A percentile compares a stretch with the other conserved stretches of the same genome.
phyloP scores from a whole-genome alignment of 305 asterid species.

The Salvia sclarea region DNA sequence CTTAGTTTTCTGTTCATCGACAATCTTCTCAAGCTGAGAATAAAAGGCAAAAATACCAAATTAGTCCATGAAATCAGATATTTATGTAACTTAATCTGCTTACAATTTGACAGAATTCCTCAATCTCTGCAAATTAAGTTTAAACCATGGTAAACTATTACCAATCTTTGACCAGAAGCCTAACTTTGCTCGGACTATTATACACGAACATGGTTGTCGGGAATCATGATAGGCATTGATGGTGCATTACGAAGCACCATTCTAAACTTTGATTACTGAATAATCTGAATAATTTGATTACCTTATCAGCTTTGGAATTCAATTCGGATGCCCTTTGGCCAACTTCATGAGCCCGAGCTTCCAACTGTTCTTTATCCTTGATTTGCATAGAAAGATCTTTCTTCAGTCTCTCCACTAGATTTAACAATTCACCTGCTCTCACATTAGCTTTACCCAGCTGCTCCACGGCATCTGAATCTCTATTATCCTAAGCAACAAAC shows the following conservation, averaged over 20 bases:
- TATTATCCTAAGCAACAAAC: constrained; percentile 30
- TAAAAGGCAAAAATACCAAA: background rate
- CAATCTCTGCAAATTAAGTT: background rate
- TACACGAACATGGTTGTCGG: background rate
- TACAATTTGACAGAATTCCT: background rate
- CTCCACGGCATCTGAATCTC: constrained; percentile 45
- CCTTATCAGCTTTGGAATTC: constrained; percentile 46
- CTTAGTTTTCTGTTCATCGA: constrained; percentile 59
- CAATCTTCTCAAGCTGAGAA: constrained; percentile 61
- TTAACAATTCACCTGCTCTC: constrained; percentile 54
- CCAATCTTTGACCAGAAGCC: background rate
- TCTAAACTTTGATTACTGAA: background rate
- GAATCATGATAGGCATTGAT: background rate
- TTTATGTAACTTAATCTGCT: background rate
- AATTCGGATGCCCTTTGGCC: constrained; percentile 47
- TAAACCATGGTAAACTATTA: background rate
- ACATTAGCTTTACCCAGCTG: constrained; percentile 53
- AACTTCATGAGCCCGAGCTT: constrained; percentile 47
- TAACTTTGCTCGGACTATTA: too few species aligned
- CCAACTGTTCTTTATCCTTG: constrained; percentile 53
- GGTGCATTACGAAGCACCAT: background rate
- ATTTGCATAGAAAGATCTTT: constrained; percentile 48
- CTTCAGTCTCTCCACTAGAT: constrained; percentile 52
- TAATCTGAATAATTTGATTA: constrained; percentile 27
- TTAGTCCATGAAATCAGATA: background rate